Evolutionary conservation across 140 eudicot genomes (phyloP), one percentile per base, ranked within the genome.

Genomic region (Oenanthe javanica): DNA sequence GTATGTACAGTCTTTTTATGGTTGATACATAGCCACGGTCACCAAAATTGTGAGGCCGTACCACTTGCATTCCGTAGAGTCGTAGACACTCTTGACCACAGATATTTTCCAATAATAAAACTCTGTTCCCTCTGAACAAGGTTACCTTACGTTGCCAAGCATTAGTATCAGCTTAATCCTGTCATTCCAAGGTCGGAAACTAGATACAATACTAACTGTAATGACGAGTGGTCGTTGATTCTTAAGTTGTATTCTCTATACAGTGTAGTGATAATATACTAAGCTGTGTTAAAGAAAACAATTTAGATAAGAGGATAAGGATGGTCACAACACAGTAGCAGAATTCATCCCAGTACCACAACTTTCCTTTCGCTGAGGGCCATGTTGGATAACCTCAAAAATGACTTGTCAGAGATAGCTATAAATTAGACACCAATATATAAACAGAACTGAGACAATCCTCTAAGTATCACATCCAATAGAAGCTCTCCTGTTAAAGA

Each of bases 21-120:
- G 77, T 46, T 46, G 16, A 19, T 73, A 25, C 57, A 9, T n/a
- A 46, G 77, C 77, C 77, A 73, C 77, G 77, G 77, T n/a, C 77
- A 45, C 40, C 55, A 45, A 73, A 45, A 73, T 6, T 9, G 14
- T 73, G 38, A 43, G 57, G 77, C 77, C 77, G 77, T 73, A 73
- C 77, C 55, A 73, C 55, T 73, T 73, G 77, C 52, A 43, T 43
- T 73, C 49, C 49, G 18, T 45, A 45, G 6, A 43, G 45, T 25
- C 49, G 18, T 45, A 45, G 6, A 43, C 77, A 73, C 15, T 42
- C 51, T 12, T 3, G 3, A 72, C 36, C 46, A 21, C 36, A 73
- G 15, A 40, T 36, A 13, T 73, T 46, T 31, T 73, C 38, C 13
- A 73, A 23, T 3, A 2, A 15, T 43, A 9, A n/a, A 46, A 71